These are phyloP conservation scores for Thraustotheca clavata DNA, from an alignment of 352 stramenopile genomes.

Conservation along the genomic window DNA sequence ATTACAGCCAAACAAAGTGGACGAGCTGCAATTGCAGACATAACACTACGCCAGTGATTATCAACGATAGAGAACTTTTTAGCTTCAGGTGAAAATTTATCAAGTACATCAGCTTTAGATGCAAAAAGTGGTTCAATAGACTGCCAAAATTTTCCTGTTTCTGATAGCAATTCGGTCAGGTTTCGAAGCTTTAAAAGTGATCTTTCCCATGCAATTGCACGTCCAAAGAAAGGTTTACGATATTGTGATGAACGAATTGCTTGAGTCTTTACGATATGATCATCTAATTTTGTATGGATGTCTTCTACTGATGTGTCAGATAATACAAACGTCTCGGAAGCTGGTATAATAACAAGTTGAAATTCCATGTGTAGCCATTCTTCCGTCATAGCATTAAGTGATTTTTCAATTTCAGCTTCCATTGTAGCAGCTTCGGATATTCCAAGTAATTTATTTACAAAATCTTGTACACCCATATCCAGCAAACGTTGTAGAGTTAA, in stretches of 20 bases:
- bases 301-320: conserved; percentile 35
- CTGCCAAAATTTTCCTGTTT: conserved; percentile 42
- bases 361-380: conserved; percentile 46
- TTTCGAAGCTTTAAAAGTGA: conserved; percentile 37
- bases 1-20: conserved; percentile 35
- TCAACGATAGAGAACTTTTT: conserved; percentile 37
- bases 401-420: conserved; percentile 52
- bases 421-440: conserved; percentile 61
- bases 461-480: conserved; percentile 54
- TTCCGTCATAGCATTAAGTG: conserved; percentile 32
- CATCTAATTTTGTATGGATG: conserved; percentile 43
- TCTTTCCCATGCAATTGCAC: conserved; percentile 33
- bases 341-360: conserved; percentile 27
- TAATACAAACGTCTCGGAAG: conserved; percentile 22
- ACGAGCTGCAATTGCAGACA: conserved; percentile 26
- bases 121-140: conserved; percentile 41
- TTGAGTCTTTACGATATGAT: conserved; percentile 91
- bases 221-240: conserved; percentile 88
- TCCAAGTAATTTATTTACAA: conserved; percentile 36
- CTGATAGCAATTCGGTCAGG: conserved; percentile 33
- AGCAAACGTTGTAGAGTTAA: conserved; percentile 65
- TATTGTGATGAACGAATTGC: conserved; percentile 92
- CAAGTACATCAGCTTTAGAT: conserved; percentile 33
- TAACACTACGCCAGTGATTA: conserved; percentile 29
- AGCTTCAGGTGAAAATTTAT: conserved; percentile 33